These are phyloP conservation scores for Kuraishia borneana DNA, from an alignment of 805 yeast species.

Conservation along the genomic window DNA sequence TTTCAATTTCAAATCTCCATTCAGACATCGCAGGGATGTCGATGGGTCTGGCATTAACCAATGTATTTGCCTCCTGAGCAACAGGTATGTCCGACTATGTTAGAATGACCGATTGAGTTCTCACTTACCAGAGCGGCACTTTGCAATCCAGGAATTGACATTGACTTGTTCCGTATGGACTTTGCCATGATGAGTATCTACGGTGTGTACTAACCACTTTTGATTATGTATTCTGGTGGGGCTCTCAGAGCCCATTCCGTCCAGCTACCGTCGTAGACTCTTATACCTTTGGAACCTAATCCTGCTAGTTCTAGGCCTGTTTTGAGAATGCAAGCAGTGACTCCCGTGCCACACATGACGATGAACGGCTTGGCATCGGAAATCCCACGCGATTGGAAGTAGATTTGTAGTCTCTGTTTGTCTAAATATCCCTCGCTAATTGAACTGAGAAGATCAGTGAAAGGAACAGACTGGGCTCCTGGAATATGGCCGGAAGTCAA, in stretches of 20 bases:
- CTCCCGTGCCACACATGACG: slow-evolving; percentile 94
- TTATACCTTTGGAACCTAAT: slow-evolving; percentile 29
- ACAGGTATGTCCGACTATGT: too few relatives aligned
- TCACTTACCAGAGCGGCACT: not conserved
- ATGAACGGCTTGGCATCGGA: slow-evolving; percentile 52
- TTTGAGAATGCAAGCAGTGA: slow-evolving; percentile 82
- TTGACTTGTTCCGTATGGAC: not conserved
- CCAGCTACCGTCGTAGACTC: slow-evolving; percentile 84
- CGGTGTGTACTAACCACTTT: slow-evolving; percentile 17
- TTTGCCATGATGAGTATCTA: not conserved
- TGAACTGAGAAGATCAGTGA: slow-evolving; percentile 39
- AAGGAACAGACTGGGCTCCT: slow-evolving; percentile 70
- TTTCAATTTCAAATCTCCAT: slow-evolving; percentile 67
- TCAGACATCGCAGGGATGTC: slow-evolving; percentile 32
- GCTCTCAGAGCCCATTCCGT: slow-evolving; percentile 81
- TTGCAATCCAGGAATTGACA: slow-evolving; percentile 1
- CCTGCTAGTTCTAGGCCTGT: slow-evolving; percentile 57
- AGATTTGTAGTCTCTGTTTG: slow-evolving; percentile 19
- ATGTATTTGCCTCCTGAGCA: not conserved
- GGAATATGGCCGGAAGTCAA: slow-evolving; percentile 86
- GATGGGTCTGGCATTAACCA: slow-evolving; percentile 4
- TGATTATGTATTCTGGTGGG: slow-evolving; percentile 39
- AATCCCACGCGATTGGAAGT: slow-evolving; percentile 32
- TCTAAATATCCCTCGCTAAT: slow-evolving; percentile 15
- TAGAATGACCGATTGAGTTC: too few relatives aligned